A percentile compares a stretch with the other conserved stretches of the same genome.
These are phyloP conservation scores for Fusarium musae DNA, from an alignment of 2,329 filamentous ascomycete species.

Conservation along the genomic window DNA sequence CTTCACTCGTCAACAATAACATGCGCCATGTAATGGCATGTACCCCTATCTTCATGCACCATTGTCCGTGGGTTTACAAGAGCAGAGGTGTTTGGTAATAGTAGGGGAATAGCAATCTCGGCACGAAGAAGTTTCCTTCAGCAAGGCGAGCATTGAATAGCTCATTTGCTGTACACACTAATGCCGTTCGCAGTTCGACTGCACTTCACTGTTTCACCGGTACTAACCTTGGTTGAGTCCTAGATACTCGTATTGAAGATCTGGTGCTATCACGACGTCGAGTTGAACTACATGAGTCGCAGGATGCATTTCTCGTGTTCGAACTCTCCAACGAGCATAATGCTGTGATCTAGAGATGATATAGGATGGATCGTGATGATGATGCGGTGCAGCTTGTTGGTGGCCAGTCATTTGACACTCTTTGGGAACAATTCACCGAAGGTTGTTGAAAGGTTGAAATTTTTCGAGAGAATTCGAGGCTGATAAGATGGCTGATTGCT, in stretches of 20 bases:
- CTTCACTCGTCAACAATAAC: neutral
- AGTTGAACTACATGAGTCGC: slow-evolving; percentile 9
- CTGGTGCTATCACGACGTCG: slow-evolving; percentile 12
- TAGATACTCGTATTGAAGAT: slow-evolving; percentile 26
- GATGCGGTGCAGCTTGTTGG: neutral
- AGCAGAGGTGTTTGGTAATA: slow-evolving; percentile 69
- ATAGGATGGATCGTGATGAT: neutral
- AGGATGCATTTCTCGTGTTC: slow-evolving; percentile 1
- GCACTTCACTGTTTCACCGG: slow-evolving; percentile 34
- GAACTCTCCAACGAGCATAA: neutral
- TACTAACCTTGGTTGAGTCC: slow-evolving; percentile 20
- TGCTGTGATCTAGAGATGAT: slow-evolving; percentile 6
- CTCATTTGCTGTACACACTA: slow-evolving; percentile 70
- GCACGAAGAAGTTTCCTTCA: slow-evolving; percentile 68
- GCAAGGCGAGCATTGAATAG: slow-evolving; percentile 62
- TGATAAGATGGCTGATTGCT: slow-evolving; percentile 19
- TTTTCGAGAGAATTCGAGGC: slow-evolving; percentile 24
- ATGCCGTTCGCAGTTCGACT: slow-evolving; percentile 56
- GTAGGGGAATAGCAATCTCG: slow-evolving; percentile 61
- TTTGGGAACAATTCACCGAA: neutral
- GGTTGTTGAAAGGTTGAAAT: slow-evolving; percentile 19
- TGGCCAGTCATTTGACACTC: neutral
- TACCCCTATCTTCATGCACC: slow-evolving; percentile 68
- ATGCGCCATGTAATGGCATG: slow-evolving; percentile 1
- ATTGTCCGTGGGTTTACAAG: slow-evolving; percentile 51